Conservation (phyloP, 192 early-diverging fungal genomes). For the Polychytrium aggregatum region DNA sequence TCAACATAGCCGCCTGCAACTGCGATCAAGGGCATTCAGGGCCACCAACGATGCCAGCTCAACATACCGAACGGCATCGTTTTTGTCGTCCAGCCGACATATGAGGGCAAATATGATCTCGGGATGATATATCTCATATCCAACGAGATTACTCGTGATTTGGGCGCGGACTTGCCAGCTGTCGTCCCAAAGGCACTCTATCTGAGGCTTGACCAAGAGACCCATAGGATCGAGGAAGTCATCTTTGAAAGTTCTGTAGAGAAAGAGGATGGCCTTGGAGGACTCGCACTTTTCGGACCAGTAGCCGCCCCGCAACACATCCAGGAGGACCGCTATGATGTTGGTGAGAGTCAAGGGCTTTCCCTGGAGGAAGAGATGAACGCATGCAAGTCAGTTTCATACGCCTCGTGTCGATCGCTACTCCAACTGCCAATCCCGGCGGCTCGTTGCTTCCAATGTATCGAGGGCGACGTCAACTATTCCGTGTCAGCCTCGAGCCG, state of each 20-base stretch:
- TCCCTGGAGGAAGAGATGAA: no score
- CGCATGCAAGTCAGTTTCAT: no score
- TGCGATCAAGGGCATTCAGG: no score
- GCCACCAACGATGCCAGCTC: no score
- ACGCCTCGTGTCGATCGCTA: no score
- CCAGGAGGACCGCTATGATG: conserved; percentile 16
- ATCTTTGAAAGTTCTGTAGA: conserved; percentile 24
- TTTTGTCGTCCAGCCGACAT: conserved; percentile 14
- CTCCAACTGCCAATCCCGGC: no score
- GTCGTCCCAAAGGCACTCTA: conserved; percentile 17
- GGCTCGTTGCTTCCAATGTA: no score
- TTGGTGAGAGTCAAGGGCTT: conserved; percentile 11
- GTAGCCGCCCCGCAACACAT: conserved; percentile 14
- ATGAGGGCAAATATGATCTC: conserved; percentile 19
- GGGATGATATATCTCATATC: conserved; percentile 10
- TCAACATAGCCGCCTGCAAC: no score
- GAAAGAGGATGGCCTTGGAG: conserved; percentile 26
- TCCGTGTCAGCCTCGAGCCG: no score
- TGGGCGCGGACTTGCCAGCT: conserved; percentile 27
- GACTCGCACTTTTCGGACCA: conserved; percentile 29
- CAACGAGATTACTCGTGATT: conserved; percentile 17
- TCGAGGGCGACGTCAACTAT: no score
- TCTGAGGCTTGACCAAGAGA: conserved; percentile 21
- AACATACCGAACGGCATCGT: conserved; percentile 19
- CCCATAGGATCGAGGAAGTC: conserved; percentile 27